Base-by-base conservation (phyloP, 164 flowering plant genomes). In the Amborella trichopoda region DNA sequence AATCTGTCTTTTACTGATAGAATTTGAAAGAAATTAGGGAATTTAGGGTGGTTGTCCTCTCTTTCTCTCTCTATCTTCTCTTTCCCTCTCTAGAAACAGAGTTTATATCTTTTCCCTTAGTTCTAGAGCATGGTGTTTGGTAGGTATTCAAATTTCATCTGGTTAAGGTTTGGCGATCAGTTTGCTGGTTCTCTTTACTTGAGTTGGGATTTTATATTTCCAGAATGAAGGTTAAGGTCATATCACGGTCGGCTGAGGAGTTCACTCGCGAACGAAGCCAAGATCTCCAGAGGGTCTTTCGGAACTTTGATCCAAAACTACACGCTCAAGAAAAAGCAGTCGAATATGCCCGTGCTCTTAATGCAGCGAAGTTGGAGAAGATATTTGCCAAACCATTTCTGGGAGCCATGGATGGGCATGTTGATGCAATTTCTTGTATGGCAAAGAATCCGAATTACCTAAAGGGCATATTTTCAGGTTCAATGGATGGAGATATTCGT, bases 401-500 rank as follows among this genome's bases (percentile, higher is more conserved):
- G 40, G 88, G 86, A 45, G 99, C 95, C 11, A 74, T 91, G 99
- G 96, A 84, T 56, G 98, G 83, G 20, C 96, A 91, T 58, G 57
- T 65, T 1, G 96, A 87, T 67, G 68, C 83, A 0, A 45, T 91
- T 18, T 77, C 95, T 2, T 84, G 85, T 61, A 82, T 87, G 99
- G 95, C 96, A 0, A 91, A 87, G 73, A 82, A 87, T 48, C 90
- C 90, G 0, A 84, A 71, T 64, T 59, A 91, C 50, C 60, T 91
- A 48, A 91, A 78, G 66, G 80, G 90, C n/a, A 61, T 87, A 14
- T 84, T 91, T 67, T 84, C 99, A 4, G 99, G 95, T 42, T 84
- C 99, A 26, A 72, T 77, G 85, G 96, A 91, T 66, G 99, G 99
- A 84, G 97, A 94, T 88, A 67, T 18, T n/a, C n/a, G 10, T 48